Evolutionary conservation across 2,329 filamentous ascomycete species (phyloP).

Genomic region (Alternaria viburni): DNA sequence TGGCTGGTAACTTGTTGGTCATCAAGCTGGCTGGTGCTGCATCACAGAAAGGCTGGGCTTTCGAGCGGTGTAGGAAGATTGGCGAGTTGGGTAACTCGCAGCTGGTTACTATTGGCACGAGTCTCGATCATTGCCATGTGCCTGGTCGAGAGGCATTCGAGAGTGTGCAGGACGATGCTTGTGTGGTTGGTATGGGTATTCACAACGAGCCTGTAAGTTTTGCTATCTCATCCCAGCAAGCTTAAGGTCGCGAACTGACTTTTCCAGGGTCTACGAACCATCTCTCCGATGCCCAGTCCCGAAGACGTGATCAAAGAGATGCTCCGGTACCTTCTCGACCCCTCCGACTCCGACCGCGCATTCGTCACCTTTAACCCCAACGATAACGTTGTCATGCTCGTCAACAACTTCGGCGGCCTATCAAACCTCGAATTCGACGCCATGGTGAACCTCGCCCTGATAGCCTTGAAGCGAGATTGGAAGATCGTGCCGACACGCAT

Average conservation of each 20-base stretch:
- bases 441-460: conserved; percentile 52
- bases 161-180: conserved; percentile 49
- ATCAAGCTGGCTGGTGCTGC: conserved; percentile 56
- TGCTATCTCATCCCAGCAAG: not conserved
- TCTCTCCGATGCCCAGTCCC: conserved; percentile 56
- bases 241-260: not conserved
- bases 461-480: conserved; percentile 55
- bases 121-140: conserved; percentile 61
- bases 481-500: conserved; percentile 57
- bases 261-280: conserved; percentile 51
- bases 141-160: conserved; percentile 60
- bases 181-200: conserved; percentile 57
- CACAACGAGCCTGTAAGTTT: conserved; percentile 57
- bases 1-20: conserved; percentile 59
- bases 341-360: conserved; percentile 55
- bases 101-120: conserved; percentile 59
- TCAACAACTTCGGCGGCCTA: conserved; percentile 59
- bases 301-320: conserved; percentile 57
- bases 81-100: conserved; percentile 53
- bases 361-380: conserved; percentile 56
- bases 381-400: conserved; percentile 55
- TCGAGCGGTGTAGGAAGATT: conserved; percentile 54
- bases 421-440: conserved; percentile 57
- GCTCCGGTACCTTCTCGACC: conserved; percentile 57
- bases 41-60: conserved; percentile 52